A percentile compares a stretch with the other conserved stretches of the same genome.
Conservation (phyloP, 2,329 filamentous ascomycete species). For the Akanthomyces muscarius region DNA sequence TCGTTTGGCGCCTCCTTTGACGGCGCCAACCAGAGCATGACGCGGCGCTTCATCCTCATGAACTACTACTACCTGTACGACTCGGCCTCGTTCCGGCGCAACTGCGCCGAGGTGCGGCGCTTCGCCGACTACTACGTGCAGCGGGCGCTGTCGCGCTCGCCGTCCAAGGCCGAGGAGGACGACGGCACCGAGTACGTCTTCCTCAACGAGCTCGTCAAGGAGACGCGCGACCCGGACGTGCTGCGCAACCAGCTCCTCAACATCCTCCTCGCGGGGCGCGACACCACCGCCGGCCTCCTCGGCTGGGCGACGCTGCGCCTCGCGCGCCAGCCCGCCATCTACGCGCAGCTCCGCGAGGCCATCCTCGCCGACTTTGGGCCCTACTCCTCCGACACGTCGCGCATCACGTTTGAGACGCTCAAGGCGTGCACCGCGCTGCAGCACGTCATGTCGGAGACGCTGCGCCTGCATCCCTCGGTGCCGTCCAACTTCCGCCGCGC, state of each 20-base stretch:
- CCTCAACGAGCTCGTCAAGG: slow-evolving; percentile 20
- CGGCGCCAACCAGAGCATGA: background rate
- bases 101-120: slow-evolving; percentile 6
- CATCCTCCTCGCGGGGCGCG: slow-evolving; percentile 23
- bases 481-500: slow-evolving; percentile 32
- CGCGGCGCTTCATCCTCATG: background rate
- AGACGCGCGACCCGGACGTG: slow-evolving; percentile 19
- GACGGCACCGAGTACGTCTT: slow-evolving; percentile 18
- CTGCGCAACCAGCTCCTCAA: slow-evolving; percentile 21
- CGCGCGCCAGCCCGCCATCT: slow-evolving; percentile 18
- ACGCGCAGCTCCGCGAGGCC: slow-evolving; percentile 18
- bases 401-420: slow-evolving; percentile 20
- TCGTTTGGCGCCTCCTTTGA: slow-evolving; percentile 8
- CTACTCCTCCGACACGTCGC: background rate
- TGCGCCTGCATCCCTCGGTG: slow-evolving; percentile 34
- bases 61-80: slow-evolving; percentile 8
- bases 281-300: slow-evolving; percentile 25
- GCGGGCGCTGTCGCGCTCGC: slow-evolving; percentile 8
- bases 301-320: slow-evolving; percentile 23
- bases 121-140: slow-evolving; percentile 14
- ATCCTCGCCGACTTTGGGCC: slow-evolving; percentile 15
- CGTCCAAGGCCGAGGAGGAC: background rate
- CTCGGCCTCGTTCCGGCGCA: background rate
- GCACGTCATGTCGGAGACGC: slow-evolving; percentile 24
- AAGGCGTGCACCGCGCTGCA: slow-evolving; percentile 25